A percentile compares a stretch with the other conserved stretches of the same genome.
Conservation (phyloP, 257 asterid genomes). For the Solanum boliviense region DNA sequence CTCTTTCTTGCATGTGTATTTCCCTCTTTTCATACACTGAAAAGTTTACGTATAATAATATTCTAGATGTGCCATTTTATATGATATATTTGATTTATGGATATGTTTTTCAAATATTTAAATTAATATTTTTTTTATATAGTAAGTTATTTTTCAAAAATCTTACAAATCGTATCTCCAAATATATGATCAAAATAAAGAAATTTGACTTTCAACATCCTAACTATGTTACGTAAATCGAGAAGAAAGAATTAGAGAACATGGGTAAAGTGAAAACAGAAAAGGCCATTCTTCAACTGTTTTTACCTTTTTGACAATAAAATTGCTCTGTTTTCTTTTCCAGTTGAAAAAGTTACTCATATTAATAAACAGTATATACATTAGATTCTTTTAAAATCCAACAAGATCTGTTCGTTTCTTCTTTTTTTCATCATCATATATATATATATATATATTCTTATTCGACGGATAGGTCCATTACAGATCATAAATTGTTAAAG, state of each 20-base stretch:
- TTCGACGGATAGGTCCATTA: not conserved
- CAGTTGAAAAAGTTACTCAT: not conserved
- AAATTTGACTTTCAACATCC: not conserved
- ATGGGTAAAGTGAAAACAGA: not conserved
- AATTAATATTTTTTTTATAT: not conserved
- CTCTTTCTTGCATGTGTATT: not conserved
- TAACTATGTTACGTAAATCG: not conserved
- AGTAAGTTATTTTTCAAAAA: not conserved
- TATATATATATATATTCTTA: too few species aligned
- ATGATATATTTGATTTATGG: not conserved
- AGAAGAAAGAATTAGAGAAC: not conserved
- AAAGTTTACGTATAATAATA: not conserved
- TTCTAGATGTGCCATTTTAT: accelerated
- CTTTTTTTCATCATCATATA: too few species aligned
- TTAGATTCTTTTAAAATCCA: not conserved
- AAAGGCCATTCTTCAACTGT: not conserved
- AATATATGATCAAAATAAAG: not conserved
- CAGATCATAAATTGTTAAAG: not conserved
- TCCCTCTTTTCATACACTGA: not conserved
- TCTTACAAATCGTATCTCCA: too few species aligned
- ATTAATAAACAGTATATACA: not conserved
- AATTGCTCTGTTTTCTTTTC: not conserved
- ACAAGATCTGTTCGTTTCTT: not conserved
- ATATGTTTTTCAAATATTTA: not conserved
- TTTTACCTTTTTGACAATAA: not conserved